Base-by-base conservation (phyloP, 257 asterid species). In the Petunia secreta region DNA sequence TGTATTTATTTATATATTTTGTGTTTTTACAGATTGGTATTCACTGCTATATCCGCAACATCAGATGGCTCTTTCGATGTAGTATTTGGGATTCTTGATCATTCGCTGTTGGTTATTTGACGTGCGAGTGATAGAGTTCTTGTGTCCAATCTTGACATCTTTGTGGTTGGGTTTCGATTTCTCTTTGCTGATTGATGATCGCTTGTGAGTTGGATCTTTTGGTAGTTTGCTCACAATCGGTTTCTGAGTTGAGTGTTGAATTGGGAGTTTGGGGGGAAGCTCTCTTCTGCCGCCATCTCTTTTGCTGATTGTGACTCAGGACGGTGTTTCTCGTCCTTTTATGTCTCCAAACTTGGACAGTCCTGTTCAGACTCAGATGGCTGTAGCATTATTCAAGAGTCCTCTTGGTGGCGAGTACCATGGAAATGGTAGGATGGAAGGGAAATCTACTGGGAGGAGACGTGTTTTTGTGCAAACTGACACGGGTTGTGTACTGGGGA, bases 281-380 rank as follows among this genome's bases (percentile, higher is more conserved):
- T 89, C 90, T 89, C 89, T 89, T 80, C 85, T 75, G 59, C 79
- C 78, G 88, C 89, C 92, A 82, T 90, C 96, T 89, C 85, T 82
- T 90, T 84, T 59, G 87, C 90, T 84, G 86, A 86, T 82, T 88
- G 91, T 84, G 92, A 81, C 88, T 85, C 84, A 50, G 48, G 1
- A 36, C 40, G 75, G 76, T 80, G 63, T 71, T 80, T 80, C 86
- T 78, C 81, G 78, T 77, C 86, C 64, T 82, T 90, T 84, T 85
- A 96, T 94, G 98, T 91, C 97, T 85, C 94, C 85, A 78, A 92
- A 93, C 82, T 83, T 88, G 79, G 94, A 92, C 80, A 92, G 98
- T 85, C 97, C 98, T 80, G 95, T 94, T 82, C 95, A 91, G 86
- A 96, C 98, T 53, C 96, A 92, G 85, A 96, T 96, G 99, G 98